A percentile compares a stretch with the other conserved stretches of the same genome.
Conservation (phyloP, 1,284 basidiomycete species). For the Ustilago sp. region DNA sequence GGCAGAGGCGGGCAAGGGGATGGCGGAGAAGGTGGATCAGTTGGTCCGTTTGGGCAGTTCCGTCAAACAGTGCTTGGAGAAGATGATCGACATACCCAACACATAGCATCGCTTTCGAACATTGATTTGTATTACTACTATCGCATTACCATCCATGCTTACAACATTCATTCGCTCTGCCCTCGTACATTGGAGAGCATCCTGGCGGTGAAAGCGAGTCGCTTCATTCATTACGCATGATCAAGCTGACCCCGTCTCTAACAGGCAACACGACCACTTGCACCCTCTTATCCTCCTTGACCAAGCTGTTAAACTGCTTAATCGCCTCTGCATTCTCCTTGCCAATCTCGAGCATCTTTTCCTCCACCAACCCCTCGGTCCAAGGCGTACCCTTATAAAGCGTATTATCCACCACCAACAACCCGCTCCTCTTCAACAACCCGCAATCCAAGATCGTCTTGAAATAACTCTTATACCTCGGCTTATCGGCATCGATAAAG, state of each 20-base stretch:
- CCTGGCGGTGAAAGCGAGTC: background rate
- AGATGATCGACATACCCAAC: background rate
- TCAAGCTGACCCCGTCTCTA: constrained; percentile 67
- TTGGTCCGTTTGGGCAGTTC: background rate
- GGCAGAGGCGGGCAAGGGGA: background rate
- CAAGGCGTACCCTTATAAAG: constrained; percentile 65
- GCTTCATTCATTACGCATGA: constrained; percentile 48
- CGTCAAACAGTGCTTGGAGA: constrained; percentile 1
- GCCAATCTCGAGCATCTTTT: constrained; percentile 29
- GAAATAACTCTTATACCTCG: constrained; percentile 63
- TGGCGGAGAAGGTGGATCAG: background rate
- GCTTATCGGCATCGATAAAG: constrained; percentile 70
- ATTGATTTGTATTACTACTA: constrained; percentile 7
- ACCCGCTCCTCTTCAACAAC: constrained; percentile 54
- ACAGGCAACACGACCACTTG: constrained; percentile 62
- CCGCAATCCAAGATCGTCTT: constrained; percentile 56
- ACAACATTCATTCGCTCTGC: too few relatives aligned
- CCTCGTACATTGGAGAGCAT: too few relatives aligned
- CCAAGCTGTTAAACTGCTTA: constrained; percentile 63
- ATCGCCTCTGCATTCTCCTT: constrained; percentile 57
- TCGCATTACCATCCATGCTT: background rate
- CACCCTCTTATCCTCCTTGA: constrained; percentile 59
- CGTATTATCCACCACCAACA: constrained; percentile 69
- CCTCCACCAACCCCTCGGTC: constrained; percentile 32
- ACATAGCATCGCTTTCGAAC: background rate